A percentile compares a stretch with the other conserved stretches of the same genome.
Conservation (phyloP, 805 yeast species). For the Metschnikowia arizonensis region DNA sequence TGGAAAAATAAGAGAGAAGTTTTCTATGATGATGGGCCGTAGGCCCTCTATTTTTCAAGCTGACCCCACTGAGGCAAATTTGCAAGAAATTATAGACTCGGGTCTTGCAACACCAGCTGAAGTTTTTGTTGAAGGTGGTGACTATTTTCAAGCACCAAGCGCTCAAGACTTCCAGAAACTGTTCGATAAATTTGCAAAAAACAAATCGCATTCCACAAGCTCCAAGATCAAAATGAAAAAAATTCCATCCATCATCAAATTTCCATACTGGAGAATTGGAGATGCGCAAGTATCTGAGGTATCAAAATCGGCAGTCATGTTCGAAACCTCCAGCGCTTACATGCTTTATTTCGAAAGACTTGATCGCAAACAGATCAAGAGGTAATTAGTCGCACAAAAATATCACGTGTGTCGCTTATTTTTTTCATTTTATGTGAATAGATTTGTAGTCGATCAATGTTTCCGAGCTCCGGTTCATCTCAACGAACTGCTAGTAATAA, state of each 20-base stretch:
- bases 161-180: slow-evolving; percentile 16
- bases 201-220: slow-evolving; percentile 9
- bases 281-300: slow-evolving; percentile 70
- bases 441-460: slow-evolving; percentile 8
- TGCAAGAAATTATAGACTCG: slow-evolving; percentile 37
- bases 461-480: slow-evolving; percentile 29
- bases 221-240: slow-evolving; percentile 43
- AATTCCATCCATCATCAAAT: slow-evolving; percentile 49
- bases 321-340: slow-evolving; percentile 74
- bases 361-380: slow-evolving; percentile 22
- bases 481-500: slow-evolving; percentile 27
- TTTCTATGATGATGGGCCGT: slow-evolving; percentile 41
- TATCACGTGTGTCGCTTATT: slow-evolving; percentile 6
- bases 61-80: slow-evolving; percentile 30
- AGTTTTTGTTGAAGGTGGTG: slow-evolving; percentile 29
- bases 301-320: slow-evolving; percentile 51
- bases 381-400: slow-evolving; percentile 8
- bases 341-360: slow-evolving; percentile 75
- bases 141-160: slow-evolving; percentile 25
- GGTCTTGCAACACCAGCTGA: slow-evolving; percentile 43
- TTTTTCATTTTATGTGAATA: neutral
- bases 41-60: slow-evolving; percentile 40
- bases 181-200: slow-evolving; percentile 13
- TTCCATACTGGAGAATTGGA: slow-evolving; percentile 82
- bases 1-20: slow-evolving; percentile 31